Evolutionary conservation across 768 basidiomycete genomes (phyloP).

Genomic region (Mycena alexandri): DNA sequence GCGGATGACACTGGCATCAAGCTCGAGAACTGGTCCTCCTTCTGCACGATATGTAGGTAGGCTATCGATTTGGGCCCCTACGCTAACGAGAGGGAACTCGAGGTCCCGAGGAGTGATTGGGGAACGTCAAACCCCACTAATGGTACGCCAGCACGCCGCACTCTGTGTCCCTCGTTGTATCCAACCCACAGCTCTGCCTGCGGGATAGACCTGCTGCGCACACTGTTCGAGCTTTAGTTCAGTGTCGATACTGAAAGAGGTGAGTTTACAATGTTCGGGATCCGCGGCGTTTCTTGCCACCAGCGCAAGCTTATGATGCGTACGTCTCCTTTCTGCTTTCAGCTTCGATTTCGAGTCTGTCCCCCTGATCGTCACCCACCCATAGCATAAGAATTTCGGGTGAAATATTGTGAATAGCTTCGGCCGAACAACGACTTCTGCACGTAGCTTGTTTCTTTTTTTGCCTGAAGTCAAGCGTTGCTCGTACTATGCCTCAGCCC

Average conservation of each 20-base stretch:
- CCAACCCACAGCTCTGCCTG: neutral
- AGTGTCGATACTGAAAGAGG: neutral
- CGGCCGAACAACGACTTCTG: constrained; percentile 1
- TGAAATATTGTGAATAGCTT: neutral
- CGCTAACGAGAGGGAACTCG: neutral
- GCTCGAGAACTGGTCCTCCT: neutral
- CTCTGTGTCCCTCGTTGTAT: neutral
- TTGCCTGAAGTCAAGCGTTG: constrained; percentile 1
- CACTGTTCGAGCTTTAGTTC: neutral
- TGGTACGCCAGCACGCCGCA: neutral
- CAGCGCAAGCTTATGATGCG: neutral
- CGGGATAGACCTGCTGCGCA: neutral
- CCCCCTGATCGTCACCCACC: constrained; percentile 1
- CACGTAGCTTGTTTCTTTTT: neutral
- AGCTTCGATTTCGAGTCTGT: neutral
- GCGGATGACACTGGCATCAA: neutral
- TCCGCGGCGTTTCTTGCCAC: constrained; percentile 1
- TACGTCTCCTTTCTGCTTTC: constrained; percentile 1
- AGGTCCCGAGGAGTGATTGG: neutral
- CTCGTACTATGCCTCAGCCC: constrained; percentile 7
- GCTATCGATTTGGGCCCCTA: neutral
- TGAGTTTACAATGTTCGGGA: constrained; percentile 9
- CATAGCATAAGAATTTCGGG: constrained; percentile 1
- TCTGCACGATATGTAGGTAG: constrained; percentile 2
- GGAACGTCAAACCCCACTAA: neutral